Percentiles rank a stretch among this genome's conserved stretches.
These are phyloP conservation scores for Phyllostachys edulis DNA, from an alignment of 176 grass and related monocot genomes.

Conservation along the genomic window DNA sequence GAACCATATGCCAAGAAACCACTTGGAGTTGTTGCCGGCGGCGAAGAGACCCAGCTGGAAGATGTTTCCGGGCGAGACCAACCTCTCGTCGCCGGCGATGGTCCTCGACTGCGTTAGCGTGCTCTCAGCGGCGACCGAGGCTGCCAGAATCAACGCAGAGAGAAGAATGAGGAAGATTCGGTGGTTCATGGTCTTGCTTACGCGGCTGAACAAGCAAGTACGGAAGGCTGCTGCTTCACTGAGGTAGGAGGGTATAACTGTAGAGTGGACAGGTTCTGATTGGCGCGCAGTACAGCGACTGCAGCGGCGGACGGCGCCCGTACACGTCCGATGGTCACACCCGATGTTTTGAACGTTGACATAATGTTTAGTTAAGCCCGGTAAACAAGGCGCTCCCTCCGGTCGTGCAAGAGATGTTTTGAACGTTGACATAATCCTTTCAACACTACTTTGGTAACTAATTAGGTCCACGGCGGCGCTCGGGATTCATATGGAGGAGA, in stretches of 20 bases:
- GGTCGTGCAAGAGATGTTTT: too few species aligned
- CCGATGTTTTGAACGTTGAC: too few species aligned
- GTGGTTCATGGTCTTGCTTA: not conserved
- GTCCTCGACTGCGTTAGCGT: conserved; percentile 14
- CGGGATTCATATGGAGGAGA: too few species aligned
- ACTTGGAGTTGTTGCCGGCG: not conserved
- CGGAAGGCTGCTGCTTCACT: not conserved
- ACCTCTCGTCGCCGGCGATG: conserved; percentile 30
- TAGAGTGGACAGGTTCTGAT: too few species aligned
- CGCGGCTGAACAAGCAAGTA: not conserved
- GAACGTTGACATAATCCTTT: too few species aligned
- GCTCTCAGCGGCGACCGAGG: not conserved
- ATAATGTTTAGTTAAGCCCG: too few species aligned
- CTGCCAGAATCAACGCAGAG: not conserved
- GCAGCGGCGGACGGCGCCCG: too few species aligned
- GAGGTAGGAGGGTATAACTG: not conserved
- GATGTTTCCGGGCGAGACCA: conserved; percentile 30
- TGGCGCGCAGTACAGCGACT: too few species aligned
- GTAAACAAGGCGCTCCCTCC: too few species aligned
- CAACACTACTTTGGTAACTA: too few species aligned
- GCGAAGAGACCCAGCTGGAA: conserved; percentile 63
- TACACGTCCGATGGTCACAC: too few species aligned
- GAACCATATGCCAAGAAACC: conserved; percentile 65
- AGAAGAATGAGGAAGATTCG: conserved; percentile 11
- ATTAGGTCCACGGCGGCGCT: too few species aligned